phyloP scores from a whole-genome alignment of 129 eudicot species.

The Apium graveolens region DNA sequence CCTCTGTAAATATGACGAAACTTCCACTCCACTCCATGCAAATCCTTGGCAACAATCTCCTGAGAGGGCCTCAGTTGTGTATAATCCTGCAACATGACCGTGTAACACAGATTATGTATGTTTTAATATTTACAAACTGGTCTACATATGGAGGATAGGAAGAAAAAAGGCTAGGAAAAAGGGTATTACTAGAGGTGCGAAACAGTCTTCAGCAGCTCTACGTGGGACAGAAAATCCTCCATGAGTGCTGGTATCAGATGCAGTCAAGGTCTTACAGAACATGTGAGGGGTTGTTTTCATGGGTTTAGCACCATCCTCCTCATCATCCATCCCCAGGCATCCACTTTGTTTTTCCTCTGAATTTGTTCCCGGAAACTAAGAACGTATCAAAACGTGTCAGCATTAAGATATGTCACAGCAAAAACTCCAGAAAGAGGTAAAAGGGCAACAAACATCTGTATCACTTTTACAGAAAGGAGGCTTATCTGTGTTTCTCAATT shows the following conservation, averaged over 20 bases:
- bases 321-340: slow-evolving; percentile 35
- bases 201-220: slow-evolving; percentile 82
- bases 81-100: slow-evolving; percentile 45
- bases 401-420: background rate
- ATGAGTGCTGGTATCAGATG: slow-evolving; percentile 98
- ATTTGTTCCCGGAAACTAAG: slow-evolving; percentile 26
- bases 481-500: background rate
- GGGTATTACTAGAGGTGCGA: slow-evolving; percentile 60
- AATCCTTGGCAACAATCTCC: slow-evolving; percentile 87
- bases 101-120: slow-evolving; percentile 1
- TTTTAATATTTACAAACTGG: background rate
- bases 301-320: slow-evolving; percentile 37
- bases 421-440: slow-evolving; percentile 8
- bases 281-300: slow-evolving; percentile 74
- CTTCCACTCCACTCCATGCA: slow-evolving; percentile 95
- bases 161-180: background rate
- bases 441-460: background rate
- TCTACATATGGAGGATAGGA: background rate
- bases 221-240: slow-evolving; percentile 98
- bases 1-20: slow-evolving; percentile 94
- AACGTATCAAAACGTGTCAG: background rate
- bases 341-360: slow-evolving; percentile 35
- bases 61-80: slow-evolving; percentile 92
- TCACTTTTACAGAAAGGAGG: background rate
- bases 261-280: slow-evolving; percentile 94